Percentiles rank a stretch among this genome's conserved stretches.
Conservation (phyloP, 192 early-diverging fungal species). For the Geranomyces michiganensis region DNA sequence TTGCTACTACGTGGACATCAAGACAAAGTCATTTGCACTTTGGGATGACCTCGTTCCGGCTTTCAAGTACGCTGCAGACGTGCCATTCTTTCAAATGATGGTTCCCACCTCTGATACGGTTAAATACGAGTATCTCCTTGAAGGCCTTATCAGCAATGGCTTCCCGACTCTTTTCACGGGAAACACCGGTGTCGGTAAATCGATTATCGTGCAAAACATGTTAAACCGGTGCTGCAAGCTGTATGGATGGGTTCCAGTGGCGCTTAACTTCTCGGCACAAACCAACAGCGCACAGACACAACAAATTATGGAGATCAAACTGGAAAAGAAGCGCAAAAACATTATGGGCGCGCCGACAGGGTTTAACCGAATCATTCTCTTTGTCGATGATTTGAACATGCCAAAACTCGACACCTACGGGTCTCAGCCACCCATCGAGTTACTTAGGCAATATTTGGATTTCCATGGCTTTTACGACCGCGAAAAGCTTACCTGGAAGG, state of each 20-base stretch:
- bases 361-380: constrained; percentile 57
- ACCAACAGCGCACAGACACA: constrained; percentile 64
- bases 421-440: constrained; percentile 63
- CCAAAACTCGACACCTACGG: constrained; percentile 66
- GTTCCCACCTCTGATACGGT: constrained; percentile 64
- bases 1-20: constrained; percentile 56
- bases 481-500: constrained; percentile 61
- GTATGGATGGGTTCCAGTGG: constrained; percentile 49
- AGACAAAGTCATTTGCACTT: constrained; percentile 46
- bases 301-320: constrained; percentile 62
- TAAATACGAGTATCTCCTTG: constrained; percentile 60
- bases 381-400: constrained; percentile 69
- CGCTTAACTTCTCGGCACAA: constrained; percentile 64
- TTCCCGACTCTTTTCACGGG: constrained; percentile 60
- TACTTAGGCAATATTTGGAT: constrained; percentile 59
- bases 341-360: constrained; percentile 62
- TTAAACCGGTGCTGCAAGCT: constrained; percentile 49
- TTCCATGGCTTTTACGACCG: constrained; percentile 64
- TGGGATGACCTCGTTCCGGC: constrained; percentile 63
- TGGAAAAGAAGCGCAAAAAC: constrained; percentile 67
- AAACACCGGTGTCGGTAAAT: constrained; percentile 63
- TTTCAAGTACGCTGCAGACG: constrained; percentile 55
- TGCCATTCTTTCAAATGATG: constrained; percentile 69
- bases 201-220: constrained; percentile 61
- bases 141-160: constrained; percentile 47